These are phyloP conservation scores for Aurantiochytrium sp. DNA, from an alignment of 108 stramenopile species.

Conservation along the genomic window DNA sequence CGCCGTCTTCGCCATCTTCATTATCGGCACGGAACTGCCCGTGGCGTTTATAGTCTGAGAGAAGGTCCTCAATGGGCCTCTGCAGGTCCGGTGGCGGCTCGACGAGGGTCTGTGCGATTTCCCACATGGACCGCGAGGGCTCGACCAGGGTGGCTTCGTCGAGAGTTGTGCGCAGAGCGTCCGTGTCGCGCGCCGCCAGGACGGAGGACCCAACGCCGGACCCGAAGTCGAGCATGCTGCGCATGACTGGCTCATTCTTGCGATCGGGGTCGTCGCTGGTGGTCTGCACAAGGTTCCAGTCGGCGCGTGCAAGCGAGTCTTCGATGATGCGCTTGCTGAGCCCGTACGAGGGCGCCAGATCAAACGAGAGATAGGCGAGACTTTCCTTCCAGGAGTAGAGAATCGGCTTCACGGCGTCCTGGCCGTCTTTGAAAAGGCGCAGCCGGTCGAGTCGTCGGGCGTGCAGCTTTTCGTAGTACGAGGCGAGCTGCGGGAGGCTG, in stretches of 20 bases:
- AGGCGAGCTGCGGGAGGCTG: neutral
- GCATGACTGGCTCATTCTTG: neutral
- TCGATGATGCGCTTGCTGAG: neutral
- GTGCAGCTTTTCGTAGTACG: neutral
- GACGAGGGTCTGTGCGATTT: neutral
- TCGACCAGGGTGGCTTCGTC: neutral
- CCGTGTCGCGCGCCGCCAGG: neutral
- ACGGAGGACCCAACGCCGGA: neutral
- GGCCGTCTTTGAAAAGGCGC: neutral
- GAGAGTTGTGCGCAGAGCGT: neutral
- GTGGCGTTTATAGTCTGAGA: neutral
- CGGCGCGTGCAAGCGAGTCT: neutral
- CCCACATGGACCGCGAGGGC: slow-evolving; percentile 27
- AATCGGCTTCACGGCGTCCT: neutral
- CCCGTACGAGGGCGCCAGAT: neutral
- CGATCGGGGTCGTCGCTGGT: too few relatives aligned
- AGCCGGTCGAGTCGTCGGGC: neutral
- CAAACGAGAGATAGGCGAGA: neutral
- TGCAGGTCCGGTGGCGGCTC: neutral
- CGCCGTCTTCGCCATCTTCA: too few relatives aligned
- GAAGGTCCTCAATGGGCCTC: neutral
- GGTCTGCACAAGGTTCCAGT: neutral
- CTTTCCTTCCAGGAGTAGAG: slow-evolving; percentile 17
- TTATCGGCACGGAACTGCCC: too few relatives aligned
- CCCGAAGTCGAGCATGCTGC: slow-evolving; percentile 29